Evolutionary conservation across 345 rosid genomes (phyloP), one percentile per base, ranked within the genome.

Genomic region (Brassica napus): DNA sequence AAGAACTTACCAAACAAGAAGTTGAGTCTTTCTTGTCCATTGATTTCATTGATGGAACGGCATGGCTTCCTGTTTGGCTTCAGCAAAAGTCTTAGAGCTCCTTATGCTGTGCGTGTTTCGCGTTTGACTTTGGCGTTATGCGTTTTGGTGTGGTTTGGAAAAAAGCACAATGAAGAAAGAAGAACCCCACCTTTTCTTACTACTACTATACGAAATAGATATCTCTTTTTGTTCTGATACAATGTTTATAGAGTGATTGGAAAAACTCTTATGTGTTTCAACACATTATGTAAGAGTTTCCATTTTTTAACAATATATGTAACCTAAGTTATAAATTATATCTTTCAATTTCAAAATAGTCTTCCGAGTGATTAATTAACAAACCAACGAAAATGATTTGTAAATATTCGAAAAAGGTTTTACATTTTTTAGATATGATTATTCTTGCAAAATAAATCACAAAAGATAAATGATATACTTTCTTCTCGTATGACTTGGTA

Each of bases 51-150:
- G 81, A 88, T 73, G 99, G 99, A 64, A 76, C 82, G 34, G 72
- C 87, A 7, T 93, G 99, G 98, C 91, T 95, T 24, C 99, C 99
- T 6, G 95, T 69, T 59, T 81, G 83, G 83, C 80, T 76, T 76
- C 65, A 76, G 12, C 71, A 81, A 9, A 72, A 34, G 60, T 81
- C 62, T 71, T 80, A 80, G 75, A 35, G 39, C n/a, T 64, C 15
- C 9, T 49, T 54, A 28, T 26, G 65, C 52, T 30, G 35, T 28
- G 18, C 39, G 28, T 39, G 24, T 73, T 23, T 54, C 66, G 60
- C 73, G 42, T 71, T 65, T 71, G 44, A 31, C 55, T 71, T 52
- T 49, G 30, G 65, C 81, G 10, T 71, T 52, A 62, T 18, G 57
- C 81, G 15, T 68, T 69, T 74, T 69, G 75, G 32, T 68, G 71